phyloP scores from a whole-genome alignment of 1,139 yeast genomes.

The Pichia sp. region DNA sequence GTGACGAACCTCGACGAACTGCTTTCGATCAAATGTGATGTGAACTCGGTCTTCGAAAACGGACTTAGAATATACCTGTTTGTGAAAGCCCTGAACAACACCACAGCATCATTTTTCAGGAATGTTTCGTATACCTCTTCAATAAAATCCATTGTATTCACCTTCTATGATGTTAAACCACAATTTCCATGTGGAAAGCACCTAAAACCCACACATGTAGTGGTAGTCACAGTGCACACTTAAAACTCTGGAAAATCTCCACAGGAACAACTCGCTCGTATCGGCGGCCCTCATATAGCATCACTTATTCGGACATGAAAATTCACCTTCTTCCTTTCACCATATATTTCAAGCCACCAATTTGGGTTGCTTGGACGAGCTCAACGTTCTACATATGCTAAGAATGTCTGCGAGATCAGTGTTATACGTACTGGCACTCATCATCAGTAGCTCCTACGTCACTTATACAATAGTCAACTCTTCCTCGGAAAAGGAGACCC shows the following conservation, averaged over 20 bases:
- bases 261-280: conserved; percentile 3
- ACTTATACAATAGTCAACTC: conserved; percentile 6
- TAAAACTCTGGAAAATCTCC: neutral
- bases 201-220: too few relatives aligned
- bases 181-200: too few relatives aligned
- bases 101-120: conserved; percentile 1
- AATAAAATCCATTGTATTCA: neutral
- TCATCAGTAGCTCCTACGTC: conserved; percentile 7
- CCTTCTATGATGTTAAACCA: too few relatives aligned
- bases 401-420: conserved; percentile 3
- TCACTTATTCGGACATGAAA: neutral
- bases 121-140: neutral
- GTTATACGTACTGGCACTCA: neutral
- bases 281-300: conserved; percentile 3
- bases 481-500: neutral
- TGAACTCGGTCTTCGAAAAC: conserved; percentile 19
- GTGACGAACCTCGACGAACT: conserved; percentile 35
- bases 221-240: neutral
- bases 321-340: neutral
- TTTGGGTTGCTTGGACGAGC: too few relatives aligned
- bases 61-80: conserved; percentile 17
- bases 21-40: conserved; percentile 24
- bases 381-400: neutral
- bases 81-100: conserved; percentile 8
- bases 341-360: neutral